These are phyloP conservation scores for Xylaria bambusicola DNA, from an alignment of 495 filamentous ascomycete genomes.

Conservation along the genomic window DNA sequence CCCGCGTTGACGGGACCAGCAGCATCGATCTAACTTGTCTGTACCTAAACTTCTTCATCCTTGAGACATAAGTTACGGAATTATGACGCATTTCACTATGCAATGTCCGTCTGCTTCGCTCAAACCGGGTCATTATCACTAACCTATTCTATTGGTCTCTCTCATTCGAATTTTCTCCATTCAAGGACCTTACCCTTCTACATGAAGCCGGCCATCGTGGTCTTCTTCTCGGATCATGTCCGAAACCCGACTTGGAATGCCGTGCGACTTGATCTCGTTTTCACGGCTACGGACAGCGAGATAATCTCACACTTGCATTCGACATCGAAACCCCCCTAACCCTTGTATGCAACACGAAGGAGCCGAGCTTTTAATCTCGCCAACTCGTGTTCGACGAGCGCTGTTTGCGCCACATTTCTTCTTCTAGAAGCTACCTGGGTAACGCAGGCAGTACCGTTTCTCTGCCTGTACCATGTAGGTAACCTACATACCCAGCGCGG, in stretches of 20 bases:
- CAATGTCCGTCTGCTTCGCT: conserved; percentile 5
- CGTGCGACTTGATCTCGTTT: conserved; percentile 18
- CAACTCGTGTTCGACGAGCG: conserved; percentile 1
- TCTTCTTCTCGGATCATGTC: too few relatives aligned
- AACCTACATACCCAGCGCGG: too few relatives aligned
- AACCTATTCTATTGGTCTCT: not conserved
- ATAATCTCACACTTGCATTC: not conserved
- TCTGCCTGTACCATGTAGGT: not conserved
- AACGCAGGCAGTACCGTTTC: not conserved
- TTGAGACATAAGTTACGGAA: not conserved
- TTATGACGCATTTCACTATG: not conserved
- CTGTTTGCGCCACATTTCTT: not conserved
- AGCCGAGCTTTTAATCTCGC: not conserved
- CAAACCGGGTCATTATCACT: too few relatives aligned
- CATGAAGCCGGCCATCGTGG: too few relatives aligned
- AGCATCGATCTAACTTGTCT: too few relatives aligned
- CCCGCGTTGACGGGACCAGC: not conserved
- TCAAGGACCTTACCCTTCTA: too few relatives aligned
- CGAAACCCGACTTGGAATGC: too few relatives aligned
- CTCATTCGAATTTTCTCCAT: too few relatives aligned
- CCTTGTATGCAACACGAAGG: not conserved
- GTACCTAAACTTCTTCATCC: too few relatives aligned
- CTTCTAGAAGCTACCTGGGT: not conserved
- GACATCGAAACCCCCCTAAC: not conserved
- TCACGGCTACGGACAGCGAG: conserved; percentile 17